Evolutionary conservation across 169 alveolate genomes (phyloP).

Genomic region (Cryptosporidium muris): DNA sequence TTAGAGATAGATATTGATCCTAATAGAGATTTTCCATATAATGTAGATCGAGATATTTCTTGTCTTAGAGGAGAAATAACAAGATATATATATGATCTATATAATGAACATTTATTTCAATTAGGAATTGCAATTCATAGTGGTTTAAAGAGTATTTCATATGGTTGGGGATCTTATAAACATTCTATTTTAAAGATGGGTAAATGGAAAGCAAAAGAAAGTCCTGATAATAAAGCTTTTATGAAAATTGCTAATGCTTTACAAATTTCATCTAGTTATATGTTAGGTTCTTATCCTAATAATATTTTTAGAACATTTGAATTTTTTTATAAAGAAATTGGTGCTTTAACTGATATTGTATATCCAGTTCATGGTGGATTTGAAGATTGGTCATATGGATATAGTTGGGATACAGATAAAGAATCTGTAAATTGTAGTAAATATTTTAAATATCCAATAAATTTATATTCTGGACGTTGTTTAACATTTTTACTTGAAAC

Average conservation of each 20-base stretch:
- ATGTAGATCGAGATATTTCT: conserved; percentile 10
- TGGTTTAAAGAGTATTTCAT: conserved; percentile 47
- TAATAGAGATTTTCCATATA: conserved; percentile 55
- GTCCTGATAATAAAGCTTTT: conserved; percentile 9
- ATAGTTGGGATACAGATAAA: background rate
- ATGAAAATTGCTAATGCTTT: conserved; percentile 32
- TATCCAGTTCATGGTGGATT: conserved; percentile 61
- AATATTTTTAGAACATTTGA: background rate
- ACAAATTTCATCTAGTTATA: conserved; percentile 44
- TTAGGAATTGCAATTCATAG: conserved; percentile 50
- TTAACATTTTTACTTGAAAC: conserved; percentile 52
- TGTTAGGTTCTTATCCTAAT: background rate
- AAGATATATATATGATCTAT: conserved; percentile 44
- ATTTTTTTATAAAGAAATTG: conserved; percentile 6
- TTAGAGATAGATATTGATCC: conserved; percentile 25
- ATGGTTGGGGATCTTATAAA: conserved; percentile 21
- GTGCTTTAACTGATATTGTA: conserved; percentile 21
- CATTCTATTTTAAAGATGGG: background rate
- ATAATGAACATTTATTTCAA: conserved; percentile 16
- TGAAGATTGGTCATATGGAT: conserved; percentile 66
- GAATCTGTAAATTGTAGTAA: conserved; percentile 24
- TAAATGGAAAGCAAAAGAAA: background rate
- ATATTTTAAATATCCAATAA: background rate
- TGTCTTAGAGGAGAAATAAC: conserved; percentile 49
- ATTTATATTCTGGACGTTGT: conserved; percentile 40